These are phyloP conservation scores for Zhuliangozyma blackwelliae DNA, from an alignment of 1,139 yeast genomes.

Conservation along the genomic window DNA sequence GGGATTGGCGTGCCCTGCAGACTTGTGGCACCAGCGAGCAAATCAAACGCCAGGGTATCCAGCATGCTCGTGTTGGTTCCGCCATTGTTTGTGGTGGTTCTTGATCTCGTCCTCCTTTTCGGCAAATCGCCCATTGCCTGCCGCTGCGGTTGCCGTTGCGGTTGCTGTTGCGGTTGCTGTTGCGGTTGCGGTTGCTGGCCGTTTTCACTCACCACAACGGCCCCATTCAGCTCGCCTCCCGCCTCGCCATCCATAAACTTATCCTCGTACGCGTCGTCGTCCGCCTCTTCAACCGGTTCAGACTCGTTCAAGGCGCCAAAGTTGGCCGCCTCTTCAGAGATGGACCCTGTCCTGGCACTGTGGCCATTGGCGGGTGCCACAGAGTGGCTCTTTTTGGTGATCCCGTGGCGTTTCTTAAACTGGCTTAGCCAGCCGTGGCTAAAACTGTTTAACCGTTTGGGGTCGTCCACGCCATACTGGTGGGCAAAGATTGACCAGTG, in stretches of 20 bases:
- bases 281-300: background rate
- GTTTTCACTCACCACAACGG: too few species aligned
- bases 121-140: too few species aligned
- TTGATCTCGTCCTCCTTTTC: too few species aligned
- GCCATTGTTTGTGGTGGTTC: background rate
- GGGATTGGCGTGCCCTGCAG: constrained; percentile 2
- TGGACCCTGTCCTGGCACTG: background rate
- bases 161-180: too few species aligned
- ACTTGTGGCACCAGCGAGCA: too few species aligned
- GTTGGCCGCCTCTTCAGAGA: background rate
- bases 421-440: constrained; percentile 62
- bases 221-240: too few species aligned
- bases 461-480: constrained; percentile 56
- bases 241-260: too few species aligned
- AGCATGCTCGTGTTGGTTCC: background rate
- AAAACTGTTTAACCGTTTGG: constrained; percentile 49
- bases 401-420: constrained; percentile 56
- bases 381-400: constrained; percentile 31
- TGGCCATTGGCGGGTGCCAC: background rate
- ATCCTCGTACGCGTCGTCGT: constrained; percentile 2
- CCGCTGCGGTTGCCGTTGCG: constrained; percentile 1
- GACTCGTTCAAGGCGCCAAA: constrained; percentile 2
- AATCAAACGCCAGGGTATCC: too few species aligned
- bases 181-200: too few species aligned
- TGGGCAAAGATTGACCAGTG: constrained; percentile 56